These are phyloP conservation scores for Kluyveromyces siamensis DNA, from an alignment of 805 yeast genomes.

Conservation along the genomic window DNA sequence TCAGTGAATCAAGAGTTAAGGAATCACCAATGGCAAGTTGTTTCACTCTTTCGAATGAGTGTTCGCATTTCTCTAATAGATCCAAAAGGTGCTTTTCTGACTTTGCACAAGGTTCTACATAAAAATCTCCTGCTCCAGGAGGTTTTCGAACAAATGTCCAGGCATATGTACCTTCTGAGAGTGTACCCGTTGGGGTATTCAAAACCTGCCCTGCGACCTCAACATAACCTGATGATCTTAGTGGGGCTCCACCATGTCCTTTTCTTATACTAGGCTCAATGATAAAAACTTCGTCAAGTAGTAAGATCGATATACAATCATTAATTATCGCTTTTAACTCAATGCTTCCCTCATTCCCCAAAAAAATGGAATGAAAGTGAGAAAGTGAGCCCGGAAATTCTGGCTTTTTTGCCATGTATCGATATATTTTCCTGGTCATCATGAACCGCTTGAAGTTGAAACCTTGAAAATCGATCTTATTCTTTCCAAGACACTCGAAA, in stretches of 20 bases:
- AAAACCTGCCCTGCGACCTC: slow-evolving; percentile 18
- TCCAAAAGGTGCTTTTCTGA: slow-evolving; percentile 11
- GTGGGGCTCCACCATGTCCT: background rate
- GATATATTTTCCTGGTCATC: slow-evolving; percentile 30
- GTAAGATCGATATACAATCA: slow-evolving; percentile 8
- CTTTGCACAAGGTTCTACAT: slow-evolving; percentile 10
- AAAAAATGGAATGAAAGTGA: slow-evolving; percentile 6
- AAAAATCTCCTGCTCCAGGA: slow-evolving; percentile 13
- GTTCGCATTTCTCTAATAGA: slow-evolving; percentile 12
- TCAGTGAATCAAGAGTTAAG: slow-evolving; percentile 12
- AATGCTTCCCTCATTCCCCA: slow-evolving; percentile 2
- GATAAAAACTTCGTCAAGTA: slow-evolving; percentile 4
- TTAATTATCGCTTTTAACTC: slow-evolving; percentile 2
- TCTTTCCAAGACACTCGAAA: slow-evolving; percentile 19
- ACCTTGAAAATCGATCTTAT: slow-evolving; percentile 12
- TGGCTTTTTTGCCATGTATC: slow-evolving; percentile 15
- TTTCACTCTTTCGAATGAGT: slow-evolving; percentile 7
- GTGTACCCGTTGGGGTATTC: background rate
- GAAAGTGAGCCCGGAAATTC: slow-evolving; percentile 14
- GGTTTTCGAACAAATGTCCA: slow-evolving; percentile 15
- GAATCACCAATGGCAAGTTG: background rate
- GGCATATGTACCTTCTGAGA: slow-evolving; percentile 3
- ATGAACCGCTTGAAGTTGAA: slow-evolving; percentile 23
- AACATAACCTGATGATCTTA: slow-evolving; percentile 13
- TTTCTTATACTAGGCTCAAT: slow-evolving; percentile 8